Conservation (phyloP, 345 rosid genomes). For the Durio zibethinus region DNA sequence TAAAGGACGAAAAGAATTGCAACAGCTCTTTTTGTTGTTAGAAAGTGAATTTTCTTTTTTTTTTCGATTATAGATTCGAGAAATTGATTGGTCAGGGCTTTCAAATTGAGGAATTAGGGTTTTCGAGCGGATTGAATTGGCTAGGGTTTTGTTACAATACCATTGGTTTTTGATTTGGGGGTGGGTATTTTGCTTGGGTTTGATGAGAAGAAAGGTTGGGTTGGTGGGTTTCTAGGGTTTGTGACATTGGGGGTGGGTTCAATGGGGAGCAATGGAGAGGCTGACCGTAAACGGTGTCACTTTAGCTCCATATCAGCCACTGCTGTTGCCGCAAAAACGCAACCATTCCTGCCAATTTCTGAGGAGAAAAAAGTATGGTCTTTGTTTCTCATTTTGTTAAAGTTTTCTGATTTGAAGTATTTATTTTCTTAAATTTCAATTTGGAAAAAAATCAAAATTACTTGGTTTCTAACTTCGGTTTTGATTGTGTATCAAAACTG, state of each 20-base stretch:
- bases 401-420: not conserved
- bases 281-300: constrained; percentile 85
- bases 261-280: constrained; percentile 94
- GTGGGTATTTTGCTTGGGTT: not conserved
- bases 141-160: constrained; percentile 13
- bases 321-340: constrained; percentile 64
- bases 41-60: not conserved
- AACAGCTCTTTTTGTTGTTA: not conserved
- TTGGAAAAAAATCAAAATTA: too few species aligned
- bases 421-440: constrained; percentile 4
- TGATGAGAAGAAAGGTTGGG: constrained; percentile 28
- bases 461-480: not conserved
- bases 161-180: not conserved
- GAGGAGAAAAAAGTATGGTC: constrained; percentile 71
- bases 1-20: not conserved
- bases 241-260: constrained; percentile 7
- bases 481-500: not conserved
- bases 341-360: constrained; percentile 57
- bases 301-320: constrained; percentile 73
- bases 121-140: constrained; percentile 13
- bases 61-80: constrained; percentile 8
- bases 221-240: constrained; percentile 38
- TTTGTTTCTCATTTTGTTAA: constrained; percentile 1
- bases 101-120: constrained; percentile 1
- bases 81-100: not conserved